Evolutionary conservation across 2,329 filamentous ascomycete genomes (phyloP).

Genomic region (Amphichorda felina): DNA sequence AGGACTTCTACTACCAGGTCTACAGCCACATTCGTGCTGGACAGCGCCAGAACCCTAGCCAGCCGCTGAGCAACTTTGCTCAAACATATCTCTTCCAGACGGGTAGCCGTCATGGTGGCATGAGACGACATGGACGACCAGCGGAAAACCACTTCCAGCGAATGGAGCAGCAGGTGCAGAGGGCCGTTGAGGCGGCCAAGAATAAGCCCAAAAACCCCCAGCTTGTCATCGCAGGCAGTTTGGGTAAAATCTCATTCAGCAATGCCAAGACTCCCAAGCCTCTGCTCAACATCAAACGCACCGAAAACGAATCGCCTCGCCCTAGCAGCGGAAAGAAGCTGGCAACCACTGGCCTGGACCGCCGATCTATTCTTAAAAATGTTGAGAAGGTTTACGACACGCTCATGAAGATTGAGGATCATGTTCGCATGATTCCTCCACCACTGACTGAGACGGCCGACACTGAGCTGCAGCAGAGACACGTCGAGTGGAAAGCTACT

Average conservation of each 20-base stretch:
- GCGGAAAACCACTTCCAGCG: slow-evolving; percentile 96
- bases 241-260: slow-evolving; percentile 98
- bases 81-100: slow-evolving; percentile 97
- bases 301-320: slow-evolving; percentile 52
- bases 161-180: slow-evolving; percentile 98
- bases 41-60: slow-evolving; percentile 80
- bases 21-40: slow-evolving; percentile 88
- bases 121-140: slow-evolving; percentile 64
- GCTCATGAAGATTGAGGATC: slow-evolving; percentile 89
- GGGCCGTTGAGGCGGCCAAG: slow-evolving; percentile 93
- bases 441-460: slow-evolving; percentile 44
- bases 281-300: slow-evolving; percentile 86
- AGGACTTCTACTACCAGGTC: slow-evolving; percentile 99
- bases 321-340: slow-evolving; percentile 35
- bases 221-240: slow-evolving; percentile 86
- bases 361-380: slow-evolving; percentile 72
- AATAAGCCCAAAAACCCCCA: slow-evolving; percentile 97
- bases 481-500: slow-evolving; percentile 57
- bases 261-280: slow-evolving; percentile 97
- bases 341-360: slow-evolving; percentile 45
- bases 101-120: slow-evolving; percentile 65
- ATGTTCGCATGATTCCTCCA: slow-evolving; percentile 67
- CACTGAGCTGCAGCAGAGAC: slow-evolving; percentile 56
- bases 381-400: slow-evolving; percentile 83
- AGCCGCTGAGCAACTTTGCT: slow-evolving; percentile 90